phyloP scores from a whole-genome alignment of 257 asterid genomes.

The Misopates orontium region DNA sequence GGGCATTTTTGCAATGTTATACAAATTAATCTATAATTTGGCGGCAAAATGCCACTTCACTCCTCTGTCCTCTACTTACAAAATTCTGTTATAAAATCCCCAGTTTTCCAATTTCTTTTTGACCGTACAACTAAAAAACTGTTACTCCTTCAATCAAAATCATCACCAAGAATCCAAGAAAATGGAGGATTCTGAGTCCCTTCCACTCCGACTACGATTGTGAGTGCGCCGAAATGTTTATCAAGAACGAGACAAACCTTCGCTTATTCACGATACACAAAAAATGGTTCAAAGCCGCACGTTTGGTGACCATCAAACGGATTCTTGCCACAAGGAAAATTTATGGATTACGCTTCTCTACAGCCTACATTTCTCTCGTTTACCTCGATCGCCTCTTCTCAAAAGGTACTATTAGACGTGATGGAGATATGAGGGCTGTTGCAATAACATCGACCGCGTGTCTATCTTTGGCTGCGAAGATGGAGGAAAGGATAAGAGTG shows the following conservation, averaged over 20 bases:
- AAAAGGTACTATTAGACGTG: constrained; percentile 42
- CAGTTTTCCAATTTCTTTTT: too few relatives aligned
- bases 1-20: too few relatives aligned
- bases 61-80: too few relatives aligned
- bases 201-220: too few relatives aligned
- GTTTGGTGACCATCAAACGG: constrained; percentile 45
- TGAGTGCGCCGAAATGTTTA: too few relatives aligned
- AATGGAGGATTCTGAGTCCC: constrained; percentile 23
- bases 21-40: too few relatives aligned
- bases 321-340: constrained; percentile 46
- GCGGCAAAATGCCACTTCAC: too few relatives aligned
- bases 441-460: constrained; percentile 50
- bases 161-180: not conserved
- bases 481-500: constrained; percentile 48
- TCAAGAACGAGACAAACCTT: too few relatives aligned
- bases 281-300: constrained; percentile 41
- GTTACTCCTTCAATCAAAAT: too few relatives aligned
- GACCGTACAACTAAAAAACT: too few relatives aligned
- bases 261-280: constrained; percentile 16
- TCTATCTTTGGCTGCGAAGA: constrained; percentile 59
- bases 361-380: constrained; percentile 47
- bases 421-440: constrained; percentile 42
- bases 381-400: constrained; percentile 52
- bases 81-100: too few relatives aligned
- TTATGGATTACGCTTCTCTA: constrained; percentile 36